phyloP scores from a whole-genome alignment of 805 yeast genomes.

The Candida chilensis region DNA sequence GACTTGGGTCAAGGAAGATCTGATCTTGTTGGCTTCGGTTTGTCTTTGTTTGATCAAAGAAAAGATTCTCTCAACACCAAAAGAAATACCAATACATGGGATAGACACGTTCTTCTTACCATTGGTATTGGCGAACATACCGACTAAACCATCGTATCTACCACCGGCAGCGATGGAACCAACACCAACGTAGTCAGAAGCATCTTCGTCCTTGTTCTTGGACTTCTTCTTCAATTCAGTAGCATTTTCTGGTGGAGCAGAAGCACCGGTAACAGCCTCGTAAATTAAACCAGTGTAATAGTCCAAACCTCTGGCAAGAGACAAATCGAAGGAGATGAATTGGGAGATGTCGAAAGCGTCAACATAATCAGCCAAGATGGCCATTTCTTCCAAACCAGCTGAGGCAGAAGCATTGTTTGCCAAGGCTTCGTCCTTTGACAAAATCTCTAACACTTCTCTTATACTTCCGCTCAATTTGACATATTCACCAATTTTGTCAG shows the following conservation, averaged over 20 bases:
- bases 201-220: constrained; percentile 67
- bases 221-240: constrained; percentile 46
- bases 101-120: constrained; percentile 66
- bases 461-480: constrained; percentile 81
- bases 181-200: constrained; percentile 93
- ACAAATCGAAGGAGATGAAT: constrained; percentile 78
- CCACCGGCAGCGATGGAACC: constrained; percentile 99
- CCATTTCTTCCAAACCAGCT: constrained; percentile 77
- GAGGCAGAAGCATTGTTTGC: constrained; percentile 63
- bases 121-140: constrained; percentile 84
- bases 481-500: constrained; percentile 86
- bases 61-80: constrained; percentile 93
- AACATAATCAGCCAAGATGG: constrained; percentile 60
- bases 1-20: constrained; percentile 87
- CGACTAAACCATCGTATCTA: constrained; percentile 92
- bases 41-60: constrained; percentile 78
- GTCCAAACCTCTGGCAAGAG: constrained; percentile 95
- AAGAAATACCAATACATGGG: constrained; percentile 96
- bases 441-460: constrained; percentile 44
- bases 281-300: constrained; percentile 96
- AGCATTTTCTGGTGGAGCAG: constrained; percentile 91
- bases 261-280: constrained; percentile 91
- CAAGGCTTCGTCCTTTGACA: constrained; percentile 51
- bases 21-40: constrained; percentile 50
- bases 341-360: constrained; percentile 73